Evolutionary conservation across 129 eudicot genomes (phyloP).

Genomic region (Escallonia herrerae): DNA sequence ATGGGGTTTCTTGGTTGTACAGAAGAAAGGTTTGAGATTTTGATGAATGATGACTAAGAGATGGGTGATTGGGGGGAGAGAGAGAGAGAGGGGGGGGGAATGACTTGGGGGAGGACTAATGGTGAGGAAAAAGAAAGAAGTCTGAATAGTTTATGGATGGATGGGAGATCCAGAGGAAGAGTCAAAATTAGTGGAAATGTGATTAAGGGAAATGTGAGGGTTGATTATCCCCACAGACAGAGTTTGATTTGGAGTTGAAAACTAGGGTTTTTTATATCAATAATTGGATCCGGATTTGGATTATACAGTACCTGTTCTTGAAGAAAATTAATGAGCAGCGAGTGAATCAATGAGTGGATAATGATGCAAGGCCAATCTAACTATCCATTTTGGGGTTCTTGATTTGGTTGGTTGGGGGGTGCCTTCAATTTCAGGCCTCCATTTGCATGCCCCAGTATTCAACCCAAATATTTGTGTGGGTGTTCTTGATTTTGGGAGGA

Average conservation of each 20-base stretch:
- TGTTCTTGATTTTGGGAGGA: conserved; percentile 25
- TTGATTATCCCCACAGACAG: conserved; percentile 12
- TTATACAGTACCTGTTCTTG: too few relatives aligned
- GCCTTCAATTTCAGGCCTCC: conserved; percentile 28
- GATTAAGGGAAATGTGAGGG: conserved; percentile 3
- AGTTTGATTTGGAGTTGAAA: not conserved
- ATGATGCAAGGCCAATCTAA: conserved; percentile 1
- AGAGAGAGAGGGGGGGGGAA: not conserved
- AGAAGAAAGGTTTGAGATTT: conserved; percentile 19
- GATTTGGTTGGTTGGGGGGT: conserved; percentile 9
- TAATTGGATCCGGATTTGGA: too few relatives aligned
- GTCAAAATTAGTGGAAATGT: conserved; percentile 34
- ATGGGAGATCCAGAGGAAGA: conserved; percentile 25
- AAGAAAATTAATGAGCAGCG: conserved; percentile 8
- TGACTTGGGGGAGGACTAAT: conserved; percentile 20
- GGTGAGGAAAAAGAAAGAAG: conserved; percentile 22
- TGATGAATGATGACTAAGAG: conserved; percentile 32
- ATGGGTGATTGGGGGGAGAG: conserved; percentile 28
- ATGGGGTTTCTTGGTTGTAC: conserved; percentile 9
- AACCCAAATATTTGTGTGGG: conserved; percentile 12
- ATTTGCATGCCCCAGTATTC: conserved; percentile 4
- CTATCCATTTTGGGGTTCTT: not conserved
- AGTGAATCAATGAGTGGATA: conserved; percentile 1
- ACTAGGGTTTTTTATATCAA: conserved; percentile 13
- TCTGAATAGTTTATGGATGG: conserved; percentile 29